Evolutionary conservation across 768 basidiomycete species (phyloP).

Genomic region (Tephrocybe sp.): DNA sequence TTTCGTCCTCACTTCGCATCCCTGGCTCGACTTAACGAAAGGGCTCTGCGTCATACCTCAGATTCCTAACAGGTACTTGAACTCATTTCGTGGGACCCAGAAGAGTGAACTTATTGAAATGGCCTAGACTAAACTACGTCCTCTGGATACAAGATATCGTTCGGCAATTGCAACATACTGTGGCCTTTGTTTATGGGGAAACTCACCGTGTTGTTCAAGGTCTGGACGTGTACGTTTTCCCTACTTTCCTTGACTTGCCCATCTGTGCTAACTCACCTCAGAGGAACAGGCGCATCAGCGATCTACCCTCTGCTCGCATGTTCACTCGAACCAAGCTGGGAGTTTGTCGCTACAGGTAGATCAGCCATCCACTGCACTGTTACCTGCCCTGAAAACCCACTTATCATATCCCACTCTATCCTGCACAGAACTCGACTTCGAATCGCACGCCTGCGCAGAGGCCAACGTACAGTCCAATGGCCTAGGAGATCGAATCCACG

Average conservation of each 20-base stretch:
- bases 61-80: conserved; percentile 68
- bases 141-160: conserved; percentile 80
- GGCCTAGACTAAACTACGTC: conserved; percentile 76
- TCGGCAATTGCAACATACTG: conserved; percentile 22
- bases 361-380: background rate
- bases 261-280: no score
- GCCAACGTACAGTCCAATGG: conserved; percentile 57
- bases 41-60: conserved; percentile 28
- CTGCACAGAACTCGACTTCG: conserved; percentile 63
- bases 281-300: conserved; percentile 84
- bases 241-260: background rate
- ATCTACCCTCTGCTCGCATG: conserved; percentile 85
- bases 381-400: background rate
- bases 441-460: conserved; percentile 55
- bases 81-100: background rate
- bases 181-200: conserved; percentile 6
- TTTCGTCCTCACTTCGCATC: conserved; percentile 6
- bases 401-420: background rate
- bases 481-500: conserved; percentile 46
- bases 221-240: conserved; percentile 65
- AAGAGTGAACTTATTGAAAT: background rate
- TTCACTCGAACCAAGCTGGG: conserved; percentile 48
- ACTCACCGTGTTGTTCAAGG: conserved; percentile 38
- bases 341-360: conserved; percentile 68
- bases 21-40: background rate